Conservation (phyloP, 176 grass and related monocot species). For the Oryza glaberrima region DNA sequence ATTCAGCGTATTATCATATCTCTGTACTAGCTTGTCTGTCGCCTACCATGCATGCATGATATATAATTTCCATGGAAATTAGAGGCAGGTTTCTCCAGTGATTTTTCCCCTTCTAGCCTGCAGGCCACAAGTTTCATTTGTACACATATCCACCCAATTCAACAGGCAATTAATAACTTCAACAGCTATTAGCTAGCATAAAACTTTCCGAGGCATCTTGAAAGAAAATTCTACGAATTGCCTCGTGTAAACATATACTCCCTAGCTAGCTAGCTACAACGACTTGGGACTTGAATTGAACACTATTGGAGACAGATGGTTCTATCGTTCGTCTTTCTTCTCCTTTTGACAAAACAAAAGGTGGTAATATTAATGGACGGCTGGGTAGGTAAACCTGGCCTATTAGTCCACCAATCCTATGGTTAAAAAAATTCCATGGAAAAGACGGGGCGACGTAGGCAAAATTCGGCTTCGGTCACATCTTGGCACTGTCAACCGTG, state of each 20-base stretch:
- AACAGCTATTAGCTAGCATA: neutral
- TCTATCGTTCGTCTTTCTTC: neutral
- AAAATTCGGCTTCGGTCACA: neutral
- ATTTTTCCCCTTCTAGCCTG: neutral
- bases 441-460: neutral
- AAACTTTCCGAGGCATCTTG: neutral
- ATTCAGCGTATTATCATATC: neutral
- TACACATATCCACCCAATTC: neutral
- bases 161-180: neutral
- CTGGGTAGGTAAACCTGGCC: neutral
- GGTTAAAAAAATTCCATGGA: neutral
- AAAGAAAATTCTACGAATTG: neutral
- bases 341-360: neutral
- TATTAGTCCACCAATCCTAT: neutral
- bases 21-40: neutral
- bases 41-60: neutral
- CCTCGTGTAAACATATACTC: neutral
- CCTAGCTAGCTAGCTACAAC: neutral
- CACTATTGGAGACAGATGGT: neutral
- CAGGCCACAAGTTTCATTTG: neutral
- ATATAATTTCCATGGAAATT: neutral
- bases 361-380: neutral
- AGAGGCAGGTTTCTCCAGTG: neutral
- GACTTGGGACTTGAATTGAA: neutral
- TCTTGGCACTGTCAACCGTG: neutral